A percentile compares a stretch with the other conserved stretches of the same genome.
phyloP scores from a whole-genome alignment of 176 grass and related monocot genomes.

The barley (Hordeum vulgare) region MorexV3_pseudomolecules_assembly NC_058522.1:511839941-511840440 shows the following conservation, averaged over 20 bases:
- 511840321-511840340: neutral
- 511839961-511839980: slow-evolving; percentile 57
- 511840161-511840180: slow-evolving; percentile 41
- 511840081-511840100: neutral
- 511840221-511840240: slow-evolving; percentile 70
- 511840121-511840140: neutral
- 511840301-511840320: neutral
- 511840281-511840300: slow-evolving; percentile 24
- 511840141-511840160: neutral
- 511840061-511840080: neutral
- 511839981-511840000: slow-evolving; percentile 69
- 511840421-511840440: neutral
- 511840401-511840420: neutral
- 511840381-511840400: neutral
- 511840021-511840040: slow-evolving; percentile 3
- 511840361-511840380: neutral
- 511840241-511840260: slow-evolving; percentile 74
- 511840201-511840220: slow-evolving; percentile 47
- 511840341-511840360: neutral
- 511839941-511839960: slow-evolving; percentile 57
- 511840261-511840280: slow-evolving; percentile 71
- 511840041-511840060: neutral
- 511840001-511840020: slow-evolving; percentile 79
- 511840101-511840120: slow-evolving; percentile 2
- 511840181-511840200: slow-evolving; percentile 92